phyloP scores from a whole-genome alignment of 345 rosid species.

The Corchorus olitorius region DNA sequence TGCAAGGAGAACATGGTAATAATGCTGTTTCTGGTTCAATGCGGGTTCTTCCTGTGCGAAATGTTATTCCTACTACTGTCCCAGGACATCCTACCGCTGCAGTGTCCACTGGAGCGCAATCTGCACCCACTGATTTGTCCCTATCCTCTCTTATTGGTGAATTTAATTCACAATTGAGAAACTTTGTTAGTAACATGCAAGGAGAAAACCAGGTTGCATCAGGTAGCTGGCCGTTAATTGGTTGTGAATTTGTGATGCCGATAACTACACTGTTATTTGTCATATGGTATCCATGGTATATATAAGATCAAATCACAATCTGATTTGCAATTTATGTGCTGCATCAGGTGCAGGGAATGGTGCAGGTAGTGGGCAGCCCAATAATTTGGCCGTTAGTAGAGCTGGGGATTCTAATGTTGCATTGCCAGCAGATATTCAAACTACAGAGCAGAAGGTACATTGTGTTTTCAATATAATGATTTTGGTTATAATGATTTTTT shows the following conservation, averaged over 20 bases:
- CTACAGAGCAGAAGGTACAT: slow-evolving; percentile 47
- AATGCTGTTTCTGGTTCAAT: slow-evolving; percentile 43
- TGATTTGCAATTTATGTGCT: slow-evolving; percentile 26
- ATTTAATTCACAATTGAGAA: slow-evolving; percentile 54
- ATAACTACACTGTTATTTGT: slow-evolving; percentile 11
- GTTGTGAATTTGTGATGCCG: neutral
- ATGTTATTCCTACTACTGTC: slow-evolving; percentile 45
- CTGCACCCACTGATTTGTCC: slow-evolving; percentile 42
- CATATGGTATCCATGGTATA: slow-evolving; percentile 12
- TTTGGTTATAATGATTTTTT: neutral
- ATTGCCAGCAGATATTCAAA: slow-evolving; percentile 32
- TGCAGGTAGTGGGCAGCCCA: slow-evolving; percentile 34
- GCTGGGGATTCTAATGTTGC: slow-evolving; percentile 39
- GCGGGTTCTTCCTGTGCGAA: slow-evolving; percentile 46
- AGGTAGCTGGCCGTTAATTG: slow-evolving; percentile 41
- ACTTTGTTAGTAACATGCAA: slow-evolving; percentile 42
- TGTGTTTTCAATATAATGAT: slow-evolving; percentile 17
- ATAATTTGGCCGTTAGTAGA: slow-evolving; percentile 29
- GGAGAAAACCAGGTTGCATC: slow-evolving; percentile 53
- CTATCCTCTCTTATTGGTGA: slow-evolving; percentile 40
- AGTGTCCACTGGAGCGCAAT: slow-evolving; percentile 33
- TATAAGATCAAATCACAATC: slow-evolving; percentile 36
- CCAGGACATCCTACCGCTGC: slow-evolving; percentile 47
- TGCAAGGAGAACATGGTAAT: slow-evolving; percentile 52
- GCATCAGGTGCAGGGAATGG: slow-evolving; percentile 32